These are phyloP conservation scores for Blastobotrys capitulatus DNA, from an alignment of 1,139 yeast genomes.

Conservation along the genomic window DNA sequence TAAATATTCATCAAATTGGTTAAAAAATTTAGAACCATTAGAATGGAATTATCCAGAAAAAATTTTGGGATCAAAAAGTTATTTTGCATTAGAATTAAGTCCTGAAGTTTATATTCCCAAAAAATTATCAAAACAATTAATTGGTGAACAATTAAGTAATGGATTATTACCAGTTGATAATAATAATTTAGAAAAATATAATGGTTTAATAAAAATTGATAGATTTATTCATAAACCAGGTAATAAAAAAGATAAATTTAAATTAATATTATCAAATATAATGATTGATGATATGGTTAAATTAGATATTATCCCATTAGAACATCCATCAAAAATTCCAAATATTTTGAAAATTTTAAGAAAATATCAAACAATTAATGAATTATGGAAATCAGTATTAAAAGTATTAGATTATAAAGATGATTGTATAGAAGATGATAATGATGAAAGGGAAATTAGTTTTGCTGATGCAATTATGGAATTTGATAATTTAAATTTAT, in stretches of 20 bases:
- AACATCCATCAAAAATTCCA: conserved; percentile 29
- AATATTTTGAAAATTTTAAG: conserved; percentile 19
- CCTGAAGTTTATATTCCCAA: conserved; percentile 27
- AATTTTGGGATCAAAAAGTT: conserved; percentile 28
- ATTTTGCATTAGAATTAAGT: conserved; percentile 28
- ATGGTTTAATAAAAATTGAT: conserved; percentile 7
- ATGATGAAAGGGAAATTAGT: conserved; percentile 14
- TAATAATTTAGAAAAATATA: conserved; percentile 2
- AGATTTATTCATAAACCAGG: conserved; percentile 14
- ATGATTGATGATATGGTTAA: conserved; percentile 28
- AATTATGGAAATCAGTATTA: conserved; percentile 18
- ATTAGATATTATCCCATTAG: conserved; percentile 29
- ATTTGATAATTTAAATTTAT: conserved; percentile 8
- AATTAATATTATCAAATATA: conserved; percentile 23
- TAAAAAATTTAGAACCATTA: conserved; percentile 17
- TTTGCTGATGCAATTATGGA: conserved; percentile 24
- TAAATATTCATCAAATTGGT: conserved; percentile 27
- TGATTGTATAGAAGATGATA: conserved; percentile 3
- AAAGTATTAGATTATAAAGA: background rate
- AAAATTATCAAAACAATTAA: too few relatives aligned
- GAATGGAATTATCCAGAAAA: conserved; percentile 26
- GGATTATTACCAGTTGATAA: background rate
- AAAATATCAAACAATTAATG: conserved; percentile 13
- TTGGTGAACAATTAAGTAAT: background rate
- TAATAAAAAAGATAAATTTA: background rate